Conservation (phyloP, 441 rosid species). For the Breynia disticha region DNA sequence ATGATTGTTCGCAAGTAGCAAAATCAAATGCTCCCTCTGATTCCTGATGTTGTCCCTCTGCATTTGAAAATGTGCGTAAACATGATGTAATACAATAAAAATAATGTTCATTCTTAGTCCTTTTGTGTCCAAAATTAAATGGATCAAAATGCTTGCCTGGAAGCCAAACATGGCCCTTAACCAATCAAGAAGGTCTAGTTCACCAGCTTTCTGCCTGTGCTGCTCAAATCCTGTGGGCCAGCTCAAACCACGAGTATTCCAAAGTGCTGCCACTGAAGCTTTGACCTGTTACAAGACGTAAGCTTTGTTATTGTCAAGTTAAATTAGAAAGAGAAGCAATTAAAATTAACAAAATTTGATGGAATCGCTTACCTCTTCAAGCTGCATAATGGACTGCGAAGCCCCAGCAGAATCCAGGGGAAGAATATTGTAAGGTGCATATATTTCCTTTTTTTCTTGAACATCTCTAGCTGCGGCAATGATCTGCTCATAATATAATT, state of each 20-base stretch:
- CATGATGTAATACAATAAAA: background rate
- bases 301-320: background rate
- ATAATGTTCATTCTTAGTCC: background rate
- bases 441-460: constrained; percentile 92
- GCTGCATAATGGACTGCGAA: constrained; percentile 88
- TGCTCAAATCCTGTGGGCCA: constrained; percentile 84
- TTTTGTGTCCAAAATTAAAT: background rate
- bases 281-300: constrained; percentile 46
- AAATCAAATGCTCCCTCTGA: constrained; percentile 92
- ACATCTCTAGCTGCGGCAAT: constrained; percentile 97
- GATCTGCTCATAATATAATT: constrained; percentile 45
- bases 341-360: too few species aligned
- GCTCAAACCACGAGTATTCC: constrained; percentile 75
- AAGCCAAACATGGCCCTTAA: constrained; percentile 96
- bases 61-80: constrained; percentile 18
- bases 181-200: constrained; percentile 94
- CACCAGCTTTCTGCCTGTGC: constrained; percentile 76
- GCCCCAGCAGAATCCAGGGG: constrained; percentile 93
- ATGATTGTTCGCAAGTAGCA: constrained; percentile 83
- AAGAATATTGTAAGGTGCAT: constrained; percentile 93
- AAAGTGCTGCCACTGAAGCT: constrained; percentile 86
- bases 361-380: constrained; percentile 57
- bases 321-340: too few species aligned
- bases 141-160: constrained; percentile 51
- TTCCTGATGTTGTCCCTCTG: constrained; percentile 96